Conservation (phyloP, 495 filamentous ascomycete genomes). For the Talaromyces trachyspermus region DNA sequence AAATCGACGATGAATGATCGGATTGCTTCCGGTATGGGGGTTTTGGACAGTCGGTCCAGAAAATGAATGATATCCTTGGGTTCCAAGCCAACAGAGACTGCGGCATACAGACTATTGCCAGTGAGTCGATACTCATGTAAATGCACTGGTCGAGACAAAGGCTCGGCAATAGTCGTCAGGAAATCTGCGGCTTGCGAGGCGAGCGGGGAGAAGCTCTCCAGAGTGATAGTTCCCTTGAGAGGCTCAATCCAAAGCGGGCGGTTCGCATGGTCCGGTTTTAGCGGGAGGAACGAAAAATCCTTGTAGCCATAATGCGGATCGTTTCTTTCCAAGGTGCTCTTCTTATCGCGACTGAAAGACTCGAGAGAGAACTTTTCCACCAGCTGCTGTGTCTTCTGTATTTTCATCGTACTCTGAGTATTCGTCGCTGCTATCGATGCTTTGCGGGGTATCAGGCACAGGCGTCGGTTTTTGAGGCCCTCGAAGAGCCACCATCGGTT, state of each 20-base stretch:
- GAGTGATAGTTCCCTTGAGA: constrained; percentile 69
- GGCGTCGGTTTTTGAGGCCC: constrained; percentile 60
- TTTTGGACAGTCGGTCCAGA: constrained; percentile 82
- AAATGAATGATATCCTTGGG: constrained; percentile 85
- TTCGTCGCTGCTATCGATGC: constrained; percentile 62
- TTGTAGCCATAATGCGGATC: constrained; percentile 55
- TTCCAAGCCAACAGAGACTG: constrained; percentile 82
- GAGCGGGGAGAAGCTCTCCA: constrained; percentile 91
- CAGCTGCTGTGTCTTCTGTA: constrained; percentile 37
- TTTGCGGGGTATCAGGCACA: constrained; percentile 57
- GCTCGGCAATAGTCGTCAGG: constrained; percentile 91
- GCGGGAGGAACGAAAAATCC: constrained; percentile 70
- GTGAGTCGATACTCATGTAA: constrained; percentile 93
- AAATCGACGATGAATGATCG: constrained; percentile 71
- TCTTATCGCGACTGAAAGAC: constrained; percentile 35
- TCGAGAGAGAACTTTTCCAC: constrained; percentile 61
- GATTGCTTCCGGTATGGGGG: constrained; percentile 70
- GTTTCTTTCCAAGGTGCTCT: constrained; percentile 27
- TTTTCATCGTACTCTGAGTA: constrained; percentile 56
- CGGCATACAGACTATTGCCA: constrained; percentile 86
- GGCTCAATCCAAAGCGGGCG: constrained; percentile 93
- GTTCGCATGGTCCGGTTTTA: constrained; percentile 83
- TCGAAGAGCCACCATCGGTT: constrained; percentile 48
- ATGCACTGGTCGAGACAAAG: constrained; percentile 75
- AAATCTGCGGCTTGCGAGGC: constrained; percentile 87